Evolutionary conservation across 2,329 filamentous ascomycete species (phyloP), one percentile per base, ranked within the genome.

Genomic region (Graphilbum fragrans): DNA sequence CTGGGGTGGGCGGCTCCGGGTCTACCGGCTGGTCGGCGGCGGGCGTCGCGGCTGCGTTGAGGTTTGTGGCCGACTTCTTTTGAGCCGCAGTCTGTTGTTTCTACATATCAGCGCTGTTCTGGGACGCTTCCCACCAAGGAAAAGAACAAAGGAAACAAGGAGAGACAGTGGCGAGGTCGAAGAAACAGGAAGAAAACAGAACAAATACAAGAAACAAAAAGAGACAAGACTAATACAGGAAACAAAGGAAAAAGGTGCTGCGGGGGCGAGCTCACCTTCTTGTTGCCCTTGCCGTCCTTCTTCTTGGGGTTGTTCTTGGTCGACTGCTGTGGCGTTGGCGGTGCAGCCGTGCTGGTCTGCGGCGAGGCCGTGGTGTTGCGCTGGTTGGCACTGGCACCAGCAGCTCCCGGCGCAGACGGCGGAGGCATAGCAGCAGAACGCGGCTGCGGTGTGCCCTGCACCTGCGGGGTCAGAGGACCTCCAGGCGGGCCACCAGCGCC

Each of bases 251-350:
- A n/a, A n/a, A n/a, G n/a, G n/a, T n/a, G n/a, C n/a, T n/a, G n/a
- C n/a, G n/a, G n/a, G n/a, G n/a, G n/a, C n/a, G n/a, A n/a, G n/a
- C 12, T 10, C 32, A 84, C 81, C 77, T 86, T 67, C 59, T 80
- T 82, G 5, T 73, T 66, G 46, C 66, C 70, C 60, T 80, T 81
- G 5, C 63, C 65, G 25, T 78, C 76, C 66, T 86, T 84, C 72
- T 90, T 90, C 60, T 86, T 87, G 1, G 82, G 81, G 27, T 75
- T 78, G 4, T 80, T 61, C 65, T 90, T 90, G 55, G 78, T 80
- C 2, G 67, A 59, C 55, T 86, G 82, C 39, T 76, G 79, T 1
- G 85, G 85, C 4, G 85, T 92, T 2, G 84, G 84, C 1, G 85
- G 84, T 29, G 80, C 81, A 7, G 76, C 71, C 45, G 70, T 75